Conservation (phyloP, 2,329 filamentous ascomycete genomes). For the Arthrobotrys megalospora region DNA sequence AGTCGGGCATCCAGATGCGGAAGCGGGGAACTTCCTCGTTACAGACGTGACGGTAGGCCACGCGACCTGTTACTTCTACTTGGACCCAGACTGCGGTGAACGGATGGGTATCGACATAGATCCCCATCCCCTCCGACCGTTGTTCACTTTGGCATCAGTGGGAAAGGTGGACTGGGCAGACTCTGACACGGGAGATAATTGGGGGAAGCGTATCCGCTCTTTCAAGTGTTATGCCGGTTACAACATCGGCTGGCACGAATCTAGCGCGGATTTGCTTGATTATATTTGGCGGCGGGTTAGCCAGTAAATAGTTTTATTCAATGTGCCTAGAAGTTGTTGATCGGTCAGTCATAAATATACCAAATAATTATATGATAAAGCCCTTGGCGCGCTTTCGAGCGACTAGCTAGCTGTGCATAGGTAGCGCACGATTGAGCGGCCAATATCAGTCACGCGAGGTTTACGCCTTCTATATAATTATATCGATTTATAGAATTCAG, state of each 20-base stretch:
- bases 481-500: too few species aligned
- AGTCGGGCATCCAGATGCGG: background rate
- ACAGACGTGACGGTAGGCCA: background rate
- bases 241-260: background rate
- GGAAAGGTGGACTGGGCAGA: background rate
- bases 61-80: constrained; percentile 9
- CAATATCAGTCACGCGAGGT: too few species aligned
- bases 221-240: constrained; percentile 1
- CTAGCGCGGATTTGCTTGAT: background rate
- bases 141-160: background rate
- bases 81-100: constrained; percentile 3
- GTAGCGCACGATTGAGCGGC: too few species aligned
- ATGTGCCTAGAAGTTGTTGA: too few species aligned
- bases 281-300: background rate
- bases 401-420: too few species aligned
- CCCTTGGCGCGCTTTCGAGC: too few species aligned
- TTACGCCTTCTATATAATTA: too few species aligned
- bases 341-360: too few species aligned
- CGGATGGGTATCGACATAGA: background rate
- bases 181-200: background rate
- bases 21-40: background rate
- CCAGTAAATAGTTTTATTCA: background rate
- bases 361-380: too few species aligned
- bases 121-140: background rate
- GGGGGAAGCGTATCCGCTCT: constrained; percentile 4